phyloP scores from a whole-genome alignment of 108 stramenopile species.

The Heterococcus sp. region DNA sequence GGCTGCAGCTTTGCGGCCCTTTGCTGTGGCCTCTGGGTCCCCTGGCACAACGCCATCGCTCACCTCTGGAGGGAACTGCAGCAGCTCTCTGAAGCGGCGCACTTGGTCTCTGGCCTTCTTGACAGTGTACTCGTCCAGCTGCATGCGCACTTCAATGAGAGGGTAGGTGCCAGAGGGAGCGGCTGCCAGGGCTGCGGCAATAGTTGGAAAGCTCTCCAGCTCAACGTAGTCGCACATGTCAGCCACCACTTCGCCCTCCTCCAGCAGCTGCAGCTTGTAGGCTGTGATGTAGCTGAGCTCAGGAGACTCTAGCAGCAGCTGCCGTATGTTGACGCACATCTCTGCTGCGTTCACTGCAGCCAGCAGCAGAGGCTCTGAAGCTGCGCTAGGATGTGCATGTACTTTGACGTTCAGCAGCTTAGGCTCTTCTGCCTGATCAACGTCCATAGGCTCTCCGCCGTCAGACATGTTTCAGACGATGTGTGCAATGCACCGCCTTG shows the following conservation, averaged over 20 bases:
- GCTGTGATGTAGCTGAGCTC: background rate
- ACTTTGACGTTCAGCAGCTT: background rate
- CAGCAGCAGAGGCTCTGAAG: background rate
- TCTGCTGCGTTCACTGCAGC: background rate
- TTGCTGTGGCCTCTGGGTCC: background rate
- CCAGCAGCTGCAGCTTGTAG: background rate
- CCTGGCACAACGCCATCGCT: constrained; percentile 21
- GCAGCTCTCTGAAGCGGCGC: constrained; percentile 43
- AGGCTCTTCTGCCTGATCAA: background rate
- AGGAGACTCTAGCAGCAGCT: background rate
- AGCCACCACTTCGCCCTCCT: constrained; percentile 4
- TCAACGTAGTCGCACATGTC: constrained; percentile 45
- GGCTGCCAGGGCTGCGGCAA: constrained; percentile 18
- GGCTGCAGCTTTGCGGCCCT: background rate
- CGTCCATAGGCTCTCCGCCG: background rate
- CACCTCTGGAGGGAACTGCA: constrained; percentile 34
- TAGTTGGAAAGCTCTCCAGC: constrained; percentile 6
- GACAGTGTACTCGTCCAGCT: constrained; percentile 44
- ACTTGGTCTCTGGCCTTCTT: constrained; percentile 51
- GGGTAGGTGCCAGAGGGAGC: no score
- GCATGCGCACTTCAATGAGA: constrained; percentile 35
- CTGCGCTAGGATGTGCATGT: background rate
- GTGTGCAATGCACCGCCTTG: no score
- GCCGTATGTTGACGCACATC: background rate
- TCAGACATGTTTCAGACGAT: no score